Conservation (phyloP, 306 rosid species). For the Rubus idaeus region DNA sequence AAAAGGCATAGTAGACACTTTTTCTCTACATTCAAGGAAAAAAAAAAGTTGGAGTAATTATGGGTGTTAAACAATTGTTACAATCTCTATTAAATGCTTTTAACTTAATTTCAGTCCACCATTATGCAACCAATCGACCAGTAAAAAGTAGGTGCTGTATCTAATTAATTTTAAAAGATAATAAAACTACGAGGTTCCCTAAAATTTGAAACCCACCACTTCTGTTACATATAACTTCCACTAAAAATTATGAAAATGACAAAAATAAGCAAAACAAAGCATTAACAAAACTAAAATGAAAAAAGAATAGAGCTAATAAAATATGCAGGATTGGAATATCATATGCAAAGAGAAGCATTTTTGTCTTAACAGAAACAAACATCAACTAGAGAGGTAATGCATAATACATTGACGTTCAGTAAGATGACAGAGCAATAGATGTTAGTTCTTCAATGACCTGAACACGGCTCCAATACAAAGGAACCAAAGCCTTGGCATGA, state of each 20-base stretch:
- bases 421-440: conserved; percentile 16
- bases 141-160: not conserved
- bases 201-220: not conserved
- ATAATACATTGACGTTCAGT: conserved; percentile 11
- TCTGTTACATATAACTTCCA: not conserved
- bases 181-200: not conserved
- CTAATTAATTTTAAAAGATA: not conserved
- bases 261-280: not conserved
- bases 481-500: conserved; percentile 95
- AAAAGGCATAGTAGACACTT: too few species aligned
- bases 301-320: not conserved
- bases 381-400: not conserved
- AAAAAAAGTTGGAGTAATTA: not conserved
- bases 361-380: not conserved
- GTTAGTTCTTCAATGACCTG: conserved; percentile 61
- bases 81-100: not conserved
- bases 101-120: not conserved
- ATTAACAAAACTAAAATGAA: not conserved
- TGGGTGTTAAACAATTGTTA: not conserved
- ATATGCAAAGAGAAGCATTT: conserved; percentile 5
- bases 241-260: not conserved
- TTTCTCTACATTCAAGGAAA: not conserved
- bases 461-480: conserved; percentile 94
- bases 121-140: not conserved
- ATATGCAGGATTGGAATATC: conserved; percentile 1